Percentiles rank a stretch among this genome's conserved stretches.
phyloP scores from a whole-genome alignment of 306 rosid species.

The Mimosa bimucronata region DNA sequence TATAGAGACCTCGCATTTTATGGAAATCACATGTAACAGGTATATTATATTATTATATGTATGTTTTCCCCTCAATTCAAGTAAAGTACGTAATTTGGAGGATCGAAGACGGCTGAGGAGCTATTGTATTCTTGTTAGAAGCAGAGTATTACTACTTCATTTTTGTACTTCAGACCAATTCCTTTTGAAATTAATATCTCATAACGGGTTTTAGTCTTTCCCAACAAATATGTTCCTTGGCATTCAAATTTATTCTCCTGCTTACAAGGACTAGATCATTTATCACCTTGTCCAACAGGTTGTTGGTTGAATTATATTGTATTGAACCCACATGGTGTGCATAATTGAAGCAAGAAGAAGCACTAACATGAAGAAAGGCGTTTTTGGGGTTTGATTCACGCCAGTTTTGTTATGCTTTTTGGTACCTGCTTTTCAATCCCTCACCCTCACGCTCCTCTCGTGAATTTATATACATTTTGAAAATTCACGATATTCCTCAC shows the following conservation, averaged over 20 bases:
- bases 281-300: too few species aligned
- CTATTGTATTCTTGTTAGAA: too few species aligned
- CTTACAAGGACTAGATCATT: too few species aligned
- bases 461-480: neutral
- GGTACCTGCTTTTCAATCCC: neutral
- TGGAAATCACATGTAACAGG: neutral
- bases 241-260: too few species aligned
- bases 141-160: too few species aligned
- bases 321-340: neutral
- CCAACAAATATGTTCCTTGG: too few species aligned
- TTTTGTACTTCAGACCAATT: too few species aligned
- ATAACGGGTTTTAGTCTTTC: too few species aligned
- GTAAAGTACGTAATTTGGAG: neutral
- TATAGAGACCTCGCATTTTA: neutral
- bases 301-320: too few species aligned
- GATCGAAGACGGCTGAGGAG: neutral
- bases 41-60: too few species aligned
- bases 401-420: neutral
- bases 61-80: neutral
- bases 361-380: neutral
- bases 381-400: neutral
- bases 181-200: too few species aligned
- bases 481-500: neutral
- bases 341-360: too few species aligned
- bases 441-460: neutral